Conservation (phyloP, 1,284 basidiomycete species). For the Mycosarcoma mackinlayi region DNA sequence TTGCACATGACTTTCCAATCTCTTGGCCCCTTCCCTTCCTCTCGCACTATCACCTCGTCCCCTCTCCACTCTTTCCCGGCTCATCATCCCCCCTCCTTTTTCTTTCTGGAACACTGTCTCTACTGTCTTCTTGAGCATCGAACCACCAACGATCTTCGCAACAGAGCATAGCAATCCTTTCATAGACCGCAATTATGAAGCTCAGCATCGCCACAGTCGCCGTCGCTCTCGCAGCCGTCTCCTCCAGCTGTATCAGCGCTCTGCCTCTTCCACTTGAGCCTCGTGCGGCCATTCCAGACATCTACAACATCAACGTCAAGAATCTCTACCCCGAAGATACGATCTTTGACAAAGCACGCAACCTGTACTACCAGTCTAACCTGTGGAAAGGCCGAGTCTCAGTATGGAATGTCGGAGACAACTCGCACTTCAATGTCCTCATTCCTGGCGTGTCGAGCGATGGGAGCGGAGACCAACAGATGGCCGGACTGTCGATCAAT, state of each 20-base stretch:
- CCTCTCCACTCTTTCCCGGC: background rate
- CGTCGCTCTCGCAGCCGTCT: constrained; percentile 16
- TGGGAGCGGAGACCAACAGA: constrained; percentile 61
- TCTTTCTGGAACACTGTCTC: too few species aligned
- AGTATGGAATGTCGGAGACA: constrained; percentile 41
- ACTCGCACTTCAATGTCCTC: constrained; percentile 53
- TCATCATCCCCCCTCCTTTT: too few species aligned
- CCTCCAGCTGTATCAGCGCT: constrained; percentile 7
- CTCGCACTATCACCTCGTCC: background rate
- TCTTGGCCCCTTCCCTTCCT: background rate
- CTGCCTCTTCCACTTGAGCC: constrained; percentile 8
- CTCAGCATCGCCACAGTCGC: constrained; percentile 15
- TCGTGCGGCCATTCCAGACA: constrained; percentile 41
- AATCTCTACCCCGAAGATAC: constrained; percentile 63
- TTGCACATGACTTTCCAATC: too few species aligned
- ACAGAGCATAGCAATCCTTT: too few species aligned
- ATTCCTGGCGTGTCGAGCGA: constrained; percentile 56
- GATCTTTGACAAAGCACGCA: constrained; percentile 53
- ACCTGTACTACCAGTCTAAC: constrained; percentile 64
- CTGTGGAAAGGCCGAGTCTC: constrained; percentile 60
- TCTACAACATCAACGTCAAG: constrained; percentile 54
- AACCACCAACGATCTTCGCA: too few species aligned
- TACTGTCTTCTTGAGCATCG: background rate
- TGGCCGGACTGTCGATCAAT: constrained; percentile 62
- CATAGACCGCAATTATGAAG: constrained; percentile 16